A percentile compares a stretch with the other conserved stretches of the same genome.
Conservation (phyloP, 371 early-diverging fungal genomes). For the Mortierella sp. region DNA sequence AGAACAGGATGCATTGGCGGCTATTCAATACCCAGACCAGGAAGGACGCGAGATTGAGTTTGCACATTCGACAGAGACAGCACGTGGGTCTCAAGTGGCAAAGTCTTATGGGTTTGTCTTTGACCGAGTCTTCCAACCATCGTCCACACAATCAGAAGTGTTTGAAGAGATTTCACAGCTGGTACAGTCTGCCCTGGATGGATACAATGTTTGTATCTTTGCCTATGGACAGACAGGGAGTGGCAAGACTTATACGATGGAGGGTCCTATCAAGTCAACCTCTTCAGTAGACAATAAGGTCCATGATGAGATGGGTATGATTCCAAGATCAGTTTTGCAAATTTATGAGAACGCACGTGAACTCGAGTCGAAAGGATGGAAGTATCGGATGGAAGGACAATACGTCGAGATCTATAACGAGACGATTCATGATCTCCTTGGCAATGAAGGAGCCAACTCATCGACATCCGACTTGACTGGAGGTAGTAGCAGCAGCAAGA, state of each 20-base stretch:
- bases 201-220: constrained; percentile 98
- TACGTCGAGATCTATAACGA: constrained; percentile 99
- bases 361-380: constrained; percentile 87
- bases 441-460: constrained; percentile 33
- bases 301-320: constrained; percentile 77
- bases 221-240: constrained; percentile 99
- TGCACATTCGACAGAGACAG: constrained; percentile 53
- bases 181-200: constrained; percentile 96
- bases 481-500: constrained; percentile 44
- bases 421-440: constrained; percentile 87
- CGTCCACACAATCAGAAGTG: constrained; percentile 80
- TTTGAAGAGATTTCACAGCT: constrained; percentile 96
- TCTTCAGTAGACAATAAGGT: no score
- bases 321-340: constrained; percentile 89
- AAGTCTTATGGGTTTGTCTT: constrained; percentile 83
- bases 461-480: constrained; percentile 37
- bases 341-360: constrained; percentile 84
- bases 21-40: constrained; percentile 58
- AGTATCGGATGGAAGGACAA: constrained; percentile 85
- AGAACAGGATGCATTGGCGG: constrained; percentile 28
- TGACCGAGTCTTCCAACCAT: constrained; percentile 80
- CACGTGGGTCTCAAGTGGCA: constrained; percentile 43
- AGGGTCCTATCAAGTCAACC: constrained; percentile 65
- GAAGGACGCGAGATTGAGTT: constrained; percentile 65
- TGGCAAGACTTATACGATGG: constrained; percentile 96